Percentiles rank a stretch among this genome's conserved stretches.
These are phyloP conservation scores for Penicillium steckii DNA, from an alignment of 495 filamentous ascomycete genomes.

Conservation along the genomic window DNA sequence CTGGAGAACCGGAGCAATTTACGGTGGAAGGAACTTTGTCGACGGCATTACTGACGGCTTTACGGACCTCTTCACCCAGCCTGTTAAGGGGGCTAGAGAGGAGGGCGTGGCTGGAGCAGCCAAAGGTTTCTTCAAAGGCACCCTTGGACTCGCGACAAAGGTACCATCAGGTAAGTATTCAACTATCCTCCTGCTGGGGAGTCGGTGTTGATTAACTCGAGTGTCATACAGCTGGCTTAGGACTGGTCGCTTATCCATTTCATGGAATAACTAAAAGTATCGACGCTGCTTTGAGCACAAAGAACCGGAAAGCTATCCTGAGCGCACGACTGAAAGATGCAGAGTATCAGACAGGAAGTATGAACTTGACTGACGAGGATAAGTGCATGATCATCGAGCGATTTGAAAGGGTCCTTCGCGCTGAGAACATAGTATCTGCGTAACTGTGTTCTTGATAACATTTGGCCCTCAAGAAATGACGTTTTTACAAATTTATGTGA, in stretches of 20 bases:
- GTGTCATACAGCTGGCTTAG: neutral
- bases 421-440: too few relatives aligned
- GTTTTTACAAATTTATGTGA: too few relatives aligned
- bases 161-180: conserved; percentile 25
- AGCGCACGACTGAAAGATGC: neutral
- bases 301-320: neutral
- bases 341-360: neutral
- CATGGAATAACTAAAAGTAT: neutral
- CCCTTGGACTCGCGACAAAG: conserved; percentile 73
- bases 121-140: conserved; percentile 70
- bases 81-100: conserved; percentile 59
- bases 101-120: conserved; percentile 60
- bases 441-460: too few relatives aligned
- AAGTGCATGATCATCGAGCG: too few relatives aligned
- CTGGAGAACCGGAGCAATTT: conserved; percentile 35
- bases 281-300: too few relatives aligned
- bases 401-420: too few relatives aligned
- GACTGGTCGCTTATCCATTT: neutral
- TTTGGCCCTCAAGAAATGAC: too few relatives aligned
- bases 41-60: conserved; percentile 74
- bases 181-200: too few relatives aligned
- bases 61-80: conserved; percentile 66
- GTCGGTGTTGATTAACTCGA: too few relatives aligned
- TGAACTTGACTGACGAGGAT: neutral
- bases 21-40: conserved; percentile 55